These are phyloP conservation scores for Zanthoxylum bungeanum DNA, from an alignment of 345 rosid genomes.

Conservation along the genomic window DNA sequence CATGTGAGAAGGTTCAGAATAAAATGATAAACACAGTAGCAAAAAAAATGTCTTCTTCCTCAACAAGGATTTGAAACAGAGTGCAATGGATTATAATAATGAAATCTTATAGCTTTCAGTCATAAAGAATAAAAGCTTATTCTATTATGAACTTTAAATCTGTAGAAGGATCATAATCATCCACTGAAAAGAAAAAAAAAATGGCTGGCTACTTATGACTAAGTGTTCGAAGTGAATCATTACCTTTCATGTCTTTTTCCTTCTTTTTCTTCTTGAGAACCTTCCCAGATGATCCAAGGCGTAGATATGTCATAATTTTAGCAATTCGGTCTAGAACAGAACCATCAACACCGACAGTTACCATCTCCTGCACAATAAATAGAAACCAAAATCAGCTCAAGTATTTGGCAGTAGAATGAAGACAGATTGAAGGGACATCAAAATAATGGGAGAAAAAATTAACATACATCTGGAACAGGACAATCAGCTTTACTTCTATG, in stretches of 20 bases:
- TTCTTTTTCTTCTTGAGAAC: conserved; percentile 99
- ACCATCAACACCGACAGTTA: conserved; percentile 87
- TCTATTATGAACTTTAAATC: too few relatives aligned
- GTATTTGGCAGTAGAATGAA: conserved; percentile 19
- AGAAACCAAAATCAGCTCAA: conserved; percentile 16
- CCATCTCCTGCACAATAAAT: conserved; percentile 65
- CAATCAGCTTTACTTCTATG: conserved; percentile 98
- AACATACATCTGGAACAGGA: conserved; percentile 90
- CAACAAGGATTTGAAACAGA: conserved; percentile 1
- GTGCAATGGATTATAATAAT: not conserved
- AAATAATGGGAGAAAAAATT: not conserved
- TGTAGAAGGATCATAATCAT: not conserved
- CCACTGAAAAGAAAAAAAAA: not conserved
- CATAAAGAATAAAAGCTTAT: not conserved
- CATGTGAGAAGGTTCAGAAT: not conserved
- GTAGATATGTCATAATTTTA: conserved; percentile 93
- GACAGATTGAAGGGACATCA: not conserved
- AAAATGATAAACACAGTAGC: not conserved
- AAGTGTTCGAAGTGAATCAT: not conserved
- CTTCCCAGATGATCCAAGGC: conserved; percentile 98
- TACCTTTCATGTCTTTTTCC: conserved; percentile 85
- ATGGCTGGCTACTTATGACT: not conserved
- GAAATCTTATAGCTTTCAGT: not conserved
- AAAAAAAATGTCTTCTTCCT: not conserved
- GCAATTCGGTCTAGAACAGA: conserved; percentile 96